phyloP scores from a whole-genome alignment of 257 asterid species.

The Plantago major region DNA sequence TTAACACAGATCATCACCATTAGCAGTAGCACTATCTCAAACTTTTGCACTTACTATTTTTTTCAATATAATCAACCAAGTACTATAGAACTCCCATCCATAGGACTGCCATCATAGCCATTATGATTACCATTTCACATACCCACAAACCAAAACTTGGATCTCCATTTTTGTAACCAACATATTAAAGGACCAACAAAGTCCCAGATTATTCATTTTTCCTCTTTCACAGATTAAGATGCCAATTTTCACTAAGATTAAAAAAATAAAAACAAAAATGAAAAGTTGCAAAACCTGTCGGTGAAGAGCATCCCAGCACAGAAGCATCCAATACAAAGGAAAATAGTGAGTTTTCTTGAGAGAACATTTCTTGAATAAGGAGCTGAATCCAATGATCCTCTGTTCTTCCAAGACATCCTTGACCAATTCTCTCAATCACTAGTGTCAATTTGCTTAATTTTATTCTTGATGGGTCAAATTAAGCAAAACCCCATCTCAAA shows the following conservation, averaged over 20 bases:
- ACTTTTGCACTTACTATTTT: neutral
- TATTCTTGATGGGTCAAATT: conserved; percentile 10
- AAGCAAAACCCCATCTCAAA: conserved; percentile 31
- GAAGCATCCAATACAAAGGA: conserved; percentile 81
- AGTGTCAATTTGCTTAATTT: conserved; percentile 14
- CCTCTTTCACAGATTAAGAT: neutral
- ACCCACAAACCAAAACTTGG: neutral
- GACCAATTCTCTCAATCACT: no score
- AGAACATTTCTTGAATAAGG: conserved; percentile 34
- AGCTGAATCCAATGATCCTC: conserved; percentile 51
- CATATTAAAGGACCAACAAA: no score
- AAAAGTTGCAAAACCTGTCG: conserved; percentile 56
- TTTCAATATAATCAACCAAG: neutral
- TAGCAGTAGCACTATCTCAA: conserved; percentile 25
- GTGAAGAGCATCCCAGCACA: conserved; percentile 95
- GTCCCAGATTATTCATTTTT: neutral
- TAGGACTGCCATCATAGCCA: conserved; percentile 15
- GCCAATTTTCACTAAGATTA: neutral
- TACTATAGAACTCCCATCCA: neutral
- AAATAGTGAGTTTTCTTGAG: conserved; percentile 54
- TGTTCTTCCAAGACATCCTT: conserved; percentile 80
- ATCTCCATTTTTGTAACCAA: no score
- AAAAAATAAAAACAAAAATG: conserved; percentile 4
- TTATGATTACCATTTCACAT: conserved; percentile 19
- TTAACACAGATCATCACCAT: conserved; percentile 21